Evolutionary conservation across 2,329 filamentous ascomycete species (phyloP), one percentile per base, ranked within the genome.

Genomic region (Uncinocarpus reesii): DNA sequence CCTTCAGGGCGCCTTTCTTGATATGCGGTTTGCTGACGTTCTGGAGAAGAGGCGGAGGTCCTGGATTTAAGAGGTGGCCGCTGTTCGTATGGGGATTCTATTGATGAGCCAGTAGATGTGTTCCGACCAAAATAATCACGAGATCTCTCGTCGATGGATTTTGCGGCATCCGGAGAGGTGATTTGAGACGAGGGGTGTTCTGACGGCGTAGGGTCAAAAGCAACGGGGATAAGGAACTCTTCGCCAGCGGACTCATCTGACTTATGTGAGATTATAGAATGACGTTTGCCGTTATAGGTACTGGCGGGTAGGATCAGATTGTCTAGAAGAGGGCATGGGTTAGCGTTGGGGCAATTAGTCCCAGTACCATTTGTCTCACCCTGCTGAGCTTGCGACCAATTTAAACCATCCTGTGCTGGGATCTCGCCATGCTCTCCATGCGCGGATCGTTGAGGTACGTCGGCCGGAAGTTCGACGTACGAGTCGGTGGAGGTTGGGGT

Each of bases 1-100:
- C 80, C 78, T 0, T 80, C 81, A 3, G 84, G 78, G 1, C 79
- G 79, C 65, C 89, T 92, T 59, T 94, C 86, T 63, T 94, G 87
- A 62, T 88, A 93, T 18, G 87, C 84, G 58, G 94, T 94, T 60
- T 95, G 88, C n/a, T 57, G 56, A 5, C 34, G 43, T 15, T 47
- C 43, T 42, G 24, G 57, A 52, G 29, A 53, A 50, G 24, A 55
- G 55, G 42, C 63, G 56, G 38, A 48, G 15, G 13, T 16, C 13
- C 28, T 20, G 6, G 46, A 42, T n/a, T 40, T 34, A 4, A 31
- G 16, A 24, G 47, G 20, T 8, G 42, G 42, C 6, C 32, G 44
- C 28, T 50, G 37, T 10, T 45, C 46, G 23, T 49, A 38, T 16
- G 24, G 21, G 11, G 50, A 34, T 35, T 26, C 34, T 26, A 31